These are phyloP conservation scores for Backusella macrospora DNA, from an alignment of 192 early-diverging fungal species.

Conservation along the genomic window DNA sequence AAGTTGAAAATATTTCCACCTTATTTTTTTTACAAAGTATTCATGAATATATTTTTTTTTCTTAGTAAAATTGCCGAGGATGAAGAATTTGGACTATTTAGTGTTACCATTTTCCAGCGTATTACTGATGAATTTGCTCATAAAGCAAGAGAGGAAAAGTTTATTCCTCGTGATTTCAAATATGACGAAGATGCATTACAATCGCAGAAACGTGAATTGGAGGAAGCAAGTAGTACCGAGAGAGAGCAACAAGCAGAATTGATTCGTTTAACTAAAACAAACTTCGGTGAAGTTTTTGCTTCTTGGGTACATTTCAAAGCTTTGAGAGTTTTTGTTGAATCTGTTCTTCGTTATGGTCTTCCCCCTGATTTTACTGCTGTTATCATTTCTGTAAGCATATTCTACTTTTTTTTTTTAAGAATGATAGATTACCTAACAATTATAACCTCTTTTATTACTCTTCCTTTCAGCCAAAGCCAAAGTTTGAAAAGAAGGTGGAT, in stretches of 20 bases:
- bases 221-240: constrained; percentile 53
- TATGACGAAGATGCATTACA: constrained; percentile 82
- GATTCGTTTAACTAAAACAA: constrained; percentile 85
- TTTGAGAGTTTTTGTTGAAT: constrained; percentile 95
- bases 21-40: neutral
- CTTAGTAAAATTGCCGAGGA: constrained; percentile 86
- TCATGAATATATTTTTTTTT: no score
- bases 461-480: constrained; percentile 58
- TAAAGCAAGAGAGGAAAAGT: constrained; percentile 90
- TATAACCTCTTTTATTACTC: no score
- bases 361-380: constrained; percentile 91
- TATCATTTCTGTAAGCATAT: constrained; percentile 67
- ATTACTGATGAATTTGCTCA: constrained; percentile 88
- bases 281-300: constrained; percentile 92
- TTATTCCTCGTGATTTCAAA: constrained; percentile 94
- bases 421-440: no score
- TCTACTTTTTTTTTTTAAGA: neutral
- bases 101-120: constrained; percentile 89
- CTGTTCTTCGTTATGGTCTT: constrained; percentile 94
- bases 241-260: constrained; percentile 73
- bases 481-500: constrained; percentile 82
- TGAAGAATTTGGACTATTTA: constrained; percentile 91
- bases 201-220: constrained; percentile 79
- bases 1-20: constrained; percentile 30
- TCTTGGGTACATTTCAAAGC: constrained; percentile 96